Evolutionary conservation across 2,329 filamentous ascomycete species (phyloP).

Genomic region (Paraphaeosphaeria sporulosa): DNA sequence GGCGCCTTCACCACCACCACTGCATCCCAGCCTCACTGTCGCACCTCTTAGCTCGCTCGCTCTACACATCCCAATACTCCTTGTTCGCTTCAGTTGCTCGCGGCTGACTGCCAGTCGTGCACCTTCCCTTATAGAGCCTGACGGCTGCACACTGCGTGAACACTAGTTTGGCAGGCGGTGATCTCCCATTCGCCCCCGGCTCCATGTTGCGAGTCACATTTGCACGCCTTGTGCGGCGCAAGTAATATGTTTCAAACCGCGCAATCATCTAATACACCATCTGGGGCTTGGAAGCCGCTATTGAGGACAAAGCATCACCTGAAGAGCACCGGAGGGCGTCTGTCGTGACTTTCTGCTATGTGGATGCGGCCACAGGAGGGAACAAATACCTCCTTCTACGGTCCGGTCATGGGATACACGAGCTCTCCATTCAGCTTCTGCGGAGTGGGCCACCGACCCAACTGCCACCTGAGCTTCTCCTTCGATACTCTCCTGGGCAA

Average conservation of each 20-base stretch:
- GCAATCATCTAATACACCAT: conserved; percentile 34
- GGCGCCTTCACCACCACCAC: conserved; percentile 2
- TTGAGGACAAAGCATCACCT: conserved; percentile 22
- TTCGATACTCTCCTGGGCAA: conserved; percentile 13
- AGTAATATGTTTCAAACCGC: conserved; percentile 32
- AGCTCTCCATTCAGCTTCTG: conserved; percentile 14
- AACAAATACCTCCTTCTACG: background rate
- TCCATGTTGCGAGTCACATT: conserved; percentile 36
- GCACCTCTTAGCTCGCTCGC: conserved; percentile 21
- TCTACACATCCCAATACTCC: conserved; percentile 18
- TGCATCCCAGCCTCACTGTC: conserved; percentile 34
- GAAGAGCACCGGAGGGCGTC: conserved; percentile 15
- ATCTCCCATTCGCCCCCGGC: conserved; percentile 17
- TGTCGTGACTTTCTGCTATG: conserved; percentile 20
- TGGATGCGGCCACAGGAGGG: conserved; percentile 10
- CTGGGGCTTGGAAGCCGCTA: conserved; percentile 16
- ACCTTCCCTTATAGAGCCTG: conserved; percentile 20
- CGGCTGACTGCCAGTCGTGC: conserved; percentile 32
- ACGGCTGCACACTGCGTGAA: conserved; percentile 15
- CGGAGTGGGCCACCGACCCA: conserved; percentile 16
- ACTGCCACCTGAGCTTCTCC: conserved; percentile 12
- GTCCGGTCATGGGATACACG: background rate
- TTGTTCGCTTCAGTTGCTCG: conserved; percentile 27
- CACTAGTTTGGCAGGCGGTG: conserved; percentile 2
- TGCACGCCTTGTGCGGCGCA: conserved; percentile 19